Evolutionary conservation across 2,329 filamentous ascomycete species (phyloP).

Genomic region (Cladobotryum mycophilum): DNA sequence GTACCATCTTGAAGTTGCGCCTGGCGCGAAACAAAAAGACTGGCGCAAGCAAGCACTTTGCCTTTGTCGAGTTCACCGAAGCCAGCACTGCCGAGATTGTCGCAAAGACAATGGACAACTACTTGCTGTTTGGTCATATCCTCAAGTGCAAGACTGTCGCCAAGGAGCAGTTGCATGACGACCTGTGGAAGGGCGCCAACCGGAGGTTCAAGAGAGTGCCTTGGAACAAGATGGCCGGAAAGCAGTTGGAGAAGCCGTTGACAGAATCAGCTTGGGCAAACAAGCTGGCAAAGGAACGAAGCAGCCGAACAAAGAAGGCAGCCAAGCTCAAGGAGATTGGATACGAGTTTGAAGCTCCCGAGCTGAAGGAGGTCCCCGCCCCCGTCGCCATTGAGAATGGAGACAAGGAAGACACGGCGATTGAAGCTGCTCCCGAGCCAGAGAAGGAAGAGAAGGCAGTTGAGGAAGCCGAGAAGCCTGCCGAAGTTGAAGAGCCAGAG

Average conservation of each 20-base stretch:
- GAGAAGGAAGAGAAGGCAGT: constrained; percentile 19
- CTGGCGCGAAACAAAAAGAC: constrained; percentile 90
- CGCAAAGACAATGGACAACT: constrained; percentile 94
- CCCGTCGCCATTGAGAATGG: constrained; percentile 34
- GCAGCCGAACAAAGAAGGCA: constrained; percentile 60
- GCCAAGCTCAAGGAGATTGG: constrained; percentile 73
- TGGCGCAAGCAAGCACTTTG: constrained; percentile 86
- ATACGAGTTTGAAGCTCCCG: constrained; percentile 74
- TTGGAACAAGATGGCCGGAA: constrained; percentile 78
- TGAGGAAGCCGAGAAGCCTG: constrained; percentile 15
- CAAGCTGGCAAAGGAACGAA: constrained; percentile 66
- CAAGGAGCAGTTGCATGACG: constrained; percentile 67
- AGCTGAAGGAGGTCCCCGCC: constrained; percentile 53
- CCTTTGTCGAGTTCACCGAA: constrained; percentile 85
- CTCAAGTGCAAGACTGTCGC: constrained; percentile 79
- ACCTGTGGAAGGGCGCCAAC: constrained; percentile 87
- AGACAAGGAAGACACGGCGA: constrained; percentile 26
- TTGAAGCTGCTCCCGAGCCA: constrained; percentile 30
- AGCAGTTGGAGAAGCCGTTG: constrained; percentile 64
- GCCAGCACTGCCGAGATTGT: constrained; percentile 79
- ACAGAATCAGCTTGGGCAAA: constrained; percentile 72
- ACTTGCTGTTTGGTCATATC: constrained; percentile 90
- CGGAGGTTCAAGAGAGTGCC: constrained; percentile 83
- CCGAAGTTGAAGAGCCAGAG: constrained; percentile 18
- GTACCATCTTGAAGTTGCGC: constrained; percentile 68